Conservation (phyloP, 108 stramenopile species). For the Skeletonema marinoi region DNA sequence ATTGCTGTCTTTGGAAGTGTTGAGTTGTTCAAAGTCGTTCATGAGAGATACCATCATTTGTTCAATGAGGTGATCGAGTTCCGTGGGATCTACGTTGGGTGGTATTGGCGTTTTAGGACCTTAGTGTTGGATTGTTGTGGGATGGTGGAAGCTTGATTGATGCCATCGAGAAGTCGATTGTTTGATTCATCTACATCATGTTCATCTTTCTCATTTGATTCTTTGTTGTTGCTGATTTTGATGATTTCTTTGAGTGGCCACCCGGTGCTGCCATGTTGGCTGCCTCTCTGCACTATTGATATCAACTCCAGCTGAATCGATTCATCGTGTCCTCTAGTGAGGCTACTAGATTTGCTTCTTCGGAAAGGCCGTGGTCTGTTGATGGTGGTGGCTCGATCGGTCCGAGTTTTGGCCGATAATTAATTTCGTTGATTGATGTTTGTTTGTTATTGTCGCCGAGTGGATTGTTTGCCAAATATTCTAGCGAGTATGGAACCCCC, state of each 20-base stretch:
- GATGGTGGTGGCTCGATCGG: conserved; percentile 22
- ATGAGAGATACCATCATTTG: conserved; percentile 77
- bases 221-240: not conserved
- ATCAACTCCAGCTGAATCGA: not conserved
- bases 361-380: not conserved
- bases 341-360: conserved; percentile 31
- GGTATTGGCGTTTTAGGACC: not conserved
- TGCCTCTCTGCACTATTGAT: not conserved
- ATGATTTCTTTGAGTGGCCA: not conserved
- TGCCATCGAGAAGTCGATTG: conserved; percentile 51
- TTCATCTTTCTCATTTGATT: not conserved
- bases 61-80: conserved; percentile 63
- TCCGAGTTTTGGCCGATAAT: not conserved
- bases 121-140: conserved; percentile 1
- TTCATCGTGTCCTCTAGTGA: conserved; percentile 38
- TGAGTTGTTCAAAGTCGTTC: conserved; percentile 70
- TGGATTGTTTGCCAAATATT: conserved; percentile 8
- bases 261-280: not conserved
- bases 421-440: not conserved
- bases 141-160: conserved; percentile 23
- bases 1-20: conserved; percentile 72
- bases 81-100: conserved; percentile 41
- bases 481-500: conserved; percentile 19
- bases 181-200: conserved; percentile 50
- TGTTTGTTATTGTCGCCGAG: not conserved